Percentiles rank a stretch among this genome's conserved stretches.
Evolutionary conservation across 1,284 basidiomycete genomes (phyloP).

Genomic region (Puccinia brachypodii): DNA sequence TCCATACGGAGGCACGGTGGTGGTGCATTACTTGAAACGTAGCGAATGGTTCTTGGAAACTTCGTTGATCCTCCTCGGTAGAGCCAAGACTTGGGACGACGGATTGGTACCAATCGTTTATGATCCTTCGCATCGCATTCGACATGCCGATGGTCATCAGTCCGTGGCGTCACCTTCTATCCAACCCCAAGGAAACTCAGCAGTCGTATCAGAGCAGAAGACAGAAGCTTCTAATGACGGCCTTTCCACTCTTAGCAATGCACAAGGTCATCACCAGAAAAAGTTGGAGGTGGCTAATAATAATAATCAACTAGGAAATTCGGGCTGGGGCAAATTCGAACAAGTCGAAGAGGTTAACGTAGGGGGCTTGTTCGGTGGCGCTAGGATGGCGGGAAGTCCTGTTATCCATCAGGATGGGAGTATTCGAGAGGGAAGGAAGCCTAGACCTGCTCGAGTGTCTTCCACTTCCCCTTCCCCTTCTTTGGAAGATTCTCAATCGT

Average conservation of each 20-base stretch:
- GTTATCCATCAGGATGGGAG: conserved; percentile 53
- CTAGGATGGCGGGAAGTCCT: conserved; percentile 55
- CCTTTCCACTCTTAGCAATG: neutral
- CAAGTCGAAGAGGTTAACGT: conserved; percentile 49
- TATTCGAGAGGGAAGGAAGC: conserved; percentile 51
- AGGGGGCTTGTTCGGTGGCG: conserved; percentile 52
- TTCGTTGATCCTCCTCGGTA: conserved; percentile 78
- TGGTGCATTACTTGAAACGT: conserved; percentile 96
- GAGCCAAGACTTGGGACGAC: conserved; percentile 63
- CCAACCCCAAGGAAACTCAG: conserved; percentile 31
- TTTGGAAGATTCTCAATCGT: neutral
- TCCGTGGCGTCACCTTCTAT: neutral
- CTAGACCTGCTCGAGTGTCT: neutral
- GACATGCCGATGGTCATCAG: neutral
- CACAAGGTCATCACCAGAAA: conserved; percentile 13
- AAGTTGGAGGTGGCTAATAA: conserved; percentile 33
- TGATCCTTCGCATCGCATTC: conserved; percentile 16
- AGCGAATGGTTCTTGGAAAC: conserved; percentile 95
- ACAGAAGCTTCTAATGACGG: neutral
- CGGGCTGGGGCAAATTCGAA: conserved; percentile 48
- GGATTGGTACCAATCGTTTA: conserved; percentile 52
- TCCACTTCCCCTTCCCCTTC: neutral
- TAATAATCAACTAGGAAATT: too few species aligned
- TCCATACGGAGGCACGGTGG: conserved; percentile 76
- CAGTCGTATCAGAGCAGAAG: conserved; percentile 10